phyloP scores from a whole-genome alignment of 441 rosid species.

The Arabidopsis hybrid region DNA sequence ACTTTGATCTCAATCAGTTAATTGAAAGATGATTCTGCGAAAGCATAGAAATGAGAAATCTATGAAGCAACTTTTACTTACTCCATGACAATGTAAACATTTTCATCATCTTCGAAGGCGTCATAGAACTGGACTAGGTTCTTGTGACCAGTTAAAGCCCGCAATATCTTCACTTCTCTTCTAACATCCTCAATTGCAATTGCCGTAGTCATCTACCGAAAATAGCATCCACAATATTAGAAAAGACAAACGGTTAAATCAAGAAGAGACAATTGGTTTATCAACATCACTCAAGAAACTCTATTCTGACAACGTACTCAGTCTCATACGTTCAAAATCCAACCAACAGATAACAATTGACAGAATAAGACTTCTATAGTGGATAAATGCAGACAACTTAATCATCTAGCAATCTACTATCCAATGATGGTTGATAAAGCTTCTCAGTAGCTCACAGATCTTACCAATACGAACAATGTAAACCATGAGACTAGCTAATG shows the following conservation, averaged over 20 bases:
- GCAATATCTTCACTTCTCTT: slow-evolving; percentile 85
- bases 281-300: slow-evolving; percentile 4
- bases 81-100: slow-evolving; percentile 89
- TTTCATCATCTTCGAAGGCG: slow-evolving; percentile 85
- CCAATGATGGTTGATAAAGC: slow-evolving; percentile 5
- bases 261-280: slow-evolving; percentile 1
- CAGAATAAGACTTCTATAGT: neutral
- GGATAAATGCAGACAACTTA: neutral
- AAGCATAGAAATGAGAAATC: slow-evolving; percentile 8
- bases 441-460: neutral
- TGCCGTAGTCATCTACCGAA: slow-evolving; percentile 82
- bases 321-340: slow-evolving; percentile 1
- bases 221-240: slow-evolving; percentile 26
- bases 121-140: slow-evolving; percentile 84
- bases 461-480: slow-evolving; percentile 6
- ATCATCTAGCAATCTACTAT: slow-evolving; percentile 7
- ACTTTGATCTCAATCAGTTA: slow-evolving; percentile 22
- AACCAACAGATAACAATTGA: neutral
- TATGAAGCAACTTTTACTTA: slow-evolving; percentile 45
- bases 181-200: slow-evolving; percentile 94
- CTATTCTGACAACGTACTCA: neutral
- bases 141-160: slow-evolving; percentile 85
- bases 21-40: neutral
- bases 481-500: slow-evolving; percentile 7
- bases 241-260: slow-evolving; percentile 8